Base-by-base conservation (phyloP, 2,329 filamentous ascomycete species). In the Colletotrichum sp. region DNA sequence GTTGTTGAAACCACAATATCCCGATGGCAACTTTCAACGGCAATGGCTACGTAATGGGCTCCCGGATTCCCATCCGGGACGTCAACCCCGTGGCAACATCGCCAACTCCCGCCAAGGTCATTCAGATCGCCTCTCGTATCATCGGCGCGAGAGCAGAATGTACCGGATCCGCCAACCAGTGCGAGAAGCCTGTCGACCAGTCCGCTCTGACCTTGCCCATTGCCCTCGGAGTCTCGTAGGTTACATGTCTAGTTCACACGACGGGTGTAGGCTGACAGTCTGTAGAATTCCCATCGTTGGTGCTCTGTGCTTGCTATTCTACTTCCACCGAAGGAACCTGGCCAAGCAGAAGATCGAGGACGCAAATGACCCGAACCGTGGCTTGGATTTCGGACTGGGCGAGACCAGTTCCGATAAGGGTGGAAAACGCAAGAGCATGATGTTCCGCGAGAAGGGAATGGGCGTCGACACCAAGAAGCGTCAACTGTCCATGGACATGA, bases 371-470 rank as follows among this genome's bases (percentile, higher is more conserved):
- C 95, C 95, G 79, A 95, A 98, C 85, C 96, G 94, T 82, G 97
- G 95, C 1, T 90, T 99, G 82, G 97, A 99, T 84, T 99, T 98
- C 82, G 97, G 97, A 43, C 85, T 98, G 82, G 95, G 86, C 48
- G 86, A 94, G 72, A 84, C 87, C 36, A 69, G 82, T 78, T 39
- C 74, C 72, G 28, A 79, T 78, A 68, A 67, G 75, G 18, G 74
- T 8, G 78, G 76, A n/a, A 77, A 87, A 78, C 87, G 87, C 78
- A 87, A 86, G 80, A 87, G 84, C 71, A 81, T 83, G 4, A 74
- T 76, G 71, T 83, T 87, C 85, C 88, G 78, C 85, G 89, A 95
- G 81, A 92, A 92, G 83, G 76, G 68, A 61, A 64, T 76, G 69
- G 67, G 59, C 28, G 14, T 77, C 34, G 84, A 86, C 26, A 77